Conservation (phyloP, 164 flowering plant species). For the Aristolochia contorta region DNA sequence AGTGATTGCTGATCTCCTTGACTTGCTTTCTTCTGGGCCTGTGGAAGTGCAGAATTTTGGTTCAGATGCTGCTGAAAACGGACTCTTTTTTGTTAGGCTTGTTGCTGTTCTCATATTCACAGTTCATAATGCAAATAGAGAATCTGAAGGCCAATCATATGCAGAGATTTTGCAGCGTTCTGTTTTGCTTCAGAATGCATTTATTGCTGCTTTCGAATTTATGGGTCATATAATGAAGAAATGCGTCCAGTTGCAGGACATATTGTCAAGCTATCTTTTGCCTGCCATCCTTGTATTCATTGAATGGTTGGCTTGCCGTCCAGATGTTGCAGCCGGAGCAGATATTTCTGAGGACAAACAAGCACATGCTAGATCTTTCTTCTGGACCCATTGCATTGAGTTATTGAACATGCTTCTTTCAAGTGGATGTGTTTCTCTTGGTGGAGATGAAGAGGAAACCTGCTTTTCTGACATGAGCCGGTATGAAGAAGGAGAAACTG, state of each 20-base stretch:
- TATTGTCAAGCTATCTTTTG: constrained; percentile 60
- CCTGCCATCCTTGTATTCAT: constrained; percentile 80
- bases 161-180: constrained; percentile 89
- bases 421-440: constrained; percentile 26
- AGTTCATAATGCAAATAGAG: constrained; percentile 62
- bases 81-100: constrained; percentile 55
- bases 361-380: constrained; percentile 47
- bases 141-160: constrained; percentile 74
- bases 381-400: constrained; percentile 68
- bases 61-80: constrained; percentile 59
- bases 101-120: constrained; percentile 68
- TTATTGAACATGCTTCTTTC: constrained; percentile 64
- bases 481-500: constrained; percentile 80
- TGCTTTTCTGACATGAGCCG: constrained; percentile 63
- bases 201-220: constrained; percentile 66
- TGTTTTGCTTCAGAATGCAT: constrained; percentile 75
- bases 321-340: constrained; percentile 51
- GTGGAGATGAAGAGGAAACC: constrained; percentile 53
- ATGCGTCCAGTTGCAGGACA: constrained; percentile 50
- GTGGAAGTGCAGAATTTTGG: constrained; percentile 69
- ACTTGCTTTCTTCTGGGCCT: constrained; percentile 67
- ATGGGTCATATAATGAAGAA: constrained; percentile 63
- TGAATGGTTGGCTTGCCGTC: constrained; percentile 88
- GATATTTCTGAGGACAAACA: constrained; percentile 61
- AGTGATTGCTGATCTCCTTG: constrained; percentile 40